These are phyloP conservation scores for Iberis pinnata DNA, from an alignment of 345 rosid genomes.

Conservation along the genomic window DNA sequence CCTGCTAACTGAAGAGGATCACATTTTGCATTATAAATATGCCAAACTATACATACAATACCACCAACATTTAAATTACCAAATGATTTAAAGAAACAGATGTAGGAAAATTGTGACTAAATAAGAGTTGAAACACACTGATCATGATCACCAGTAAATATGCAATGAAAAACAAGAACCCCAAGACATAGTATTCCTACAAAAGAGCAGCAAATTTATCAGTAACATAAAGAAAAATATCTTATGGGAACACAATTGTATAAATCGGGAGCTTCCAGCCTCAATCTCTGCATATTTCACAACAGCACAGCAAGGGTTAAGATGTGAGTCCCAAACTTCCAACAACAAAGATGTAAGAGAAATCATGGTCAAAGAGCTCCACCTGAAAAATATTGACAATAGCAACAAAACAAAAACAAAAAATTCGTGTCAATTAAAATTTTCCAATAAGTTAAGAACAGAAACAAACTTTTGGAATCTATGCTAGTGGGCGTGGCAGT, in stretches of 20 bases:
- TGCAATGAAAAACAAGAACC: conserved; percentile 34
- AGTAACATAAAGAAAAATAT: conserved; percentile 28
- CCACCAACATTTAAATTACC: no score
- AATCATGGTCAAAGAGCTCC: conserved; percentile 92
- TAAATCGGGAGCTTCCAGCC: conserved; percentile 24
- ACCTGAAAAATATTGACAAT: conserved; percentile 59
- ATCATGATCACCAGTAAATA: no score
- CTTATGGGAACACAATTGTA: no score
- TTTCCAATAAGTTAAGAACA: conserved; percentile 25
- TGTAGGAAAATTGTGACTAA: no score
- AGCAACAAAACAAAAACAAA: conserved; percentile 40
- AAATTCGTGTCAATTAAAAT: conserved; percentile 39
- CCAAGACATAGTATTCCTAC: conserved; percentile 38
- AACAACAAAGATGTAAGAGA: conserved; percentile 97
- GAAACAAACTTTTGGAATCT: conserved; percentile 24
- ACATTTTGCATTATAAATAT: no score
- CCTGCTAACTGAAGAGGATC: no score
- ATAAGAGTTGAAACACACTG: no score
- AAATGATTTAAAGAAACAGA: no score
- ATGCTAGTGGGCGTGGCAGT: no score
- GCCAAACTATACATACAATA: no score
- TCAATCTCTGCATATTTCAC: conserved; percentile 93
- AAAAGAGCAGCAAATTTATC: conserved; percentile 33
- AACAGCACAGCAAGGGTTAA: conserved; percentile 97
- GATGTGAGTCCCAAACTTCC: conserved; percentile 99